Evolutionary conservation across 2,329 filamentous ascomycete species (phyloP).

Genomic region (Colletotrichum sp.): DNA sequence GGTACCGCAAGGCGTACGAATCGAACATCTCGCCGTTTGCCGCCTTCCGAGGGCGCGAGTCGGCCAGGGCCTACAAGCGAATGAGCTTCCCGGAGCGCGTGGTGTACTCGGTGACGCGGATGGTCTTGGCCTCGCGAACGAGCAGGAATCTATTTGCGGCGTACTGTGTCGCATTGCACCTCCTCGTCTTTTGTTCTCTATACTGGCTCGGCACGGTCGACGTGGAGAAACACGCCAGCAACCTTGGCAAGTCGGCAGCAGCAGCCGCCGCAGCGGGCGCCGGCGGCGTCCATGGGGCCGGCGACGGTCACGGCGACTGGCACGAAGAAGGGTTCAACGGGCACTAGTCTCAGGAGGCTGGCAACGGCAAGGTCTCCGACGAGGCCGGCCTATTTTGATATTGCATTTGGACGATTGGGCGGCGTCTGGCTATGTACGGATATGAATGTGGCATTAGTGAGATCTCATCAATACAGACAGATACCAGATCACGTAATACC

Average conservation of each 20-base stretch:
- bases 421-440: not conserved
- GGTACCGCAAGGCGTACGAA: conserved; percentile 93
- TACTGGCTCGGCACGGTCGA: conserved; percentile 81
- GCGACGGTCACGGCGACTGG: conserved; percentile 60
- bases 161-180: conserved; percentile 88
- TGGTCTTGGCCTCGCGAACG: conserved; percentile 87
- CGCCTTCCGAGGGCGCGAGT: conserved; percentile 93
- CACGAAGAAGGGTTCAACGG: conserved; percentile 65
- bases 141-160: conserved; percentile 93
- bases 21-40: conserved; percentile 95
- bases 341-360: conserved; percentile 27
- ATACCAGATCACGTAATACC: not conserved
- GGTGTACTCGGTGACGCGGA: conserved; percentile 88
- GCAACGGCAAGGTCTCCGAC: not conserved
- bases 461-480: conserved; percentile 2
- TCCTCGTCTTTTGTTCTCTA: conserved; percentile 85
- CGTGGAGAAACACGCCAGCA: conserved; percentile 64
- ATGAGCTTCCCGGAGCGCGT: conserved; percentile 92
- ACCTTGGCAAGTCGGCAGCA: conserved; percentile 54
- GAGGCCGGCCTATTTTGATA: not conserved
- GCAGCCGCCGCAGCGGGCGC: conserved; percentile 46
- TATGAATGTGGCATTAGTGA: conserved; percentile 2
- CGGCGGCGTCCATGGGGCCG: conserved; percentile 29
- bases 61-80: conserved; percentile 85
- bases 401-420: not conserved